Evolutionary conservation across 257 asterid species (phyloP), one percentile per base, ranked within the genome.

Genomic region (Striga asiatica): DNA sequence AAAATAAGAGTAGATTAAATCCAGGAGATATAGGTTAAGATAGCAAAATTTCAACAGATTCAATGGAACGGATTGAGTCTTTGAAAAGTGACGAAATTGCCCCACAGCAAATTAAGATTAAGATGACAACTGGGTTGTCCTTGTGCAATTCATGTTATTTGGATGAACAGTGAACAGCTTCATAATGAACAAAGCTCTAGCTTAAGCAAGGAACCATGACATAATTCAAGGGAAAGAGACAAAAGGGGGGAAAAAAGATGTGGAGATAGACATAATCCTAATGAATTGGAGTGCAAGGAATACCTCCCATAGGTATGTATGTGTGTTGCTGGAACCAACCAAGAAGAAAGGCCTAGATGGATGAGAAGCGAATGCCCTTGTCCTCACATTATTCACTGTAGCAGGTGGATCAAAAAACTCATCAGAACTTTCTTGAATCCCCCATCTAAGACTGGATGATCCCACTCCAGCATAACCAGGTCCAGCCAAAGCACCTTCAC

Each of bases 271-370:
- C 25, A 49, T 14, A 25, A 46, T 17, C 16, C 20, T 49, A 13
- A 50, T 31, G 34, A 25, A 11, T 14, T 51, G 10, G 49, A 0
- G 50, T 20, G 48, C 13, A 50, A 43, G 56, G 61, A 39, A 53
- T 48, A 87, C 98, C 98, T 91, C 92, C 98, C 98, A 91, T 42
- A 91, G 77, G 84, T 91, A 91, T 68, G 79, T 58, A 67, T 84
- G 97, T 22, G 97, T 84, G 60, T 87, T 87, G 79, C 88, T 75
- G 35, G 97, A 91, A 60, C 98, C 98, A 60, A 87, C 98, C 84
- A 91, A 77, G 74, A 91, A 91, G 66, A 87, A 77, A 55, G 97
- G 88, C 73, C 86, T 80, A 60, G 94, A 91, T 45, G 98, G 98
- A 73, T 91, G 97, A 65, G 82, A 54, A 23, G 94, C 79, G 61